A percentile compares a stretch with the other conserved stretches of the same genome.
Evolutionary conservation across 768 basidiomycete genomes (phyloP).

Genomic region (Xerocomus brunneocitrinus): DNA sequence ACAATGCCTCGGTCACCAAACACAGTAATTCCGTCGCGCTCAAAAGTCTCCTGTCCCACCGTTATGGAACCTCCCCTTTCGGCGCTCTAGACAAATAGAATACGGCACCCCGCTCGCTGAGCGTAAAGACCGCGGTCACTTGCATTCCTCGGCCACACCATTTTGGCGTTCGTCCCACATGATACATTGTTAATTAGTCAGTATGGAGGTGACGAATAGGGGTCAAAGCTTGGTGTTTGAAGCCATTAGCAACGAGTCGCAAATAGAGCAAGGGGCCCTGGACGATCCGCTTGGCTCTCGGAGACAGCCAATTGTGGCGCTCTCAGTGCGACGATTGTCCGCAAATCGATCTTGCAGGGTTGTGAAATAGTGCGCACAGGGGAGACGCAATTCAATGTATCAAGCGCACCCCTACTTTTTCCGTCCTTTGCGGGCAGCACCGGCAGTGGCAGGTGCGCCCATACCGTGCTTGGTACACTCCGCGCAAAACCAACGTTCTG

Average conservation of each 20-base stretch:
- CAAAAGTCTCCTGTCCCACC: constrained; percentile 4
- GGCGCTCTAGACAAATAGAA: constrained; percentile 7
- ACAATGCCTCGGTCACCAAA: too few species aligned
- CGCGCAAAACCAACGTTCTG: constrained; percentile 56
- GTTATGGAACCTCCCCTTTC: constrained; percentile 9
- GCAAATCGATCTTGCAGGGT: neutral
- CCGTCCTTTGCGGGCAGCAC: constrained; percentile 37
- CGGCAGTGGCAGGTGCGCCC: constrained; percentile 26
- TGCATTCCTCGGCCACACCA: constrained; percentile 8
- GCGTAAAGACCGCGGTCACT: constrained; percentile 11
- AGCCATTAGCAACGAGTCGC: neutral
- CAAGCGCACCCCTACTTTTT: constrained; percentile 32
- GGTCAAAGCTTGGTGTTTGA: neutral
- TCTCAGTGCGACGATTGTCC: neutral
- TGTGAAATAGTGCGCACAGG: too few species aligned
- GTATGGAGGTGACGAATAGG: constrained; percentile 3
- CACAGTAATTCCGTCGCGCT: constrained; percentile 8
- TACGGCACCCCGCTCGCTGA: constrained; percentile 1
- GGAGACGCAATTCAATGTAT: neutral
- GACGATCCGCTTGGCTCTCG: neutral
- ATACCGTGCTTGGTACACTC: constrained; percentile 43
- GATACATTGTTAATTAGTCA: neutral
- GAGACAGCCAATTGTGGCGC: neutral
- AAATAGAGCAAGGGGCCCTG: neutral
- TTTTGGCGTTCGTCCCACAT: constrained; percentile 3